These are phyloP conservation scores for Calonectria fujianensis DNA, from an alignment of 2,329 filamentous ascomycete species.

Conservation along the genomic window DNA sequence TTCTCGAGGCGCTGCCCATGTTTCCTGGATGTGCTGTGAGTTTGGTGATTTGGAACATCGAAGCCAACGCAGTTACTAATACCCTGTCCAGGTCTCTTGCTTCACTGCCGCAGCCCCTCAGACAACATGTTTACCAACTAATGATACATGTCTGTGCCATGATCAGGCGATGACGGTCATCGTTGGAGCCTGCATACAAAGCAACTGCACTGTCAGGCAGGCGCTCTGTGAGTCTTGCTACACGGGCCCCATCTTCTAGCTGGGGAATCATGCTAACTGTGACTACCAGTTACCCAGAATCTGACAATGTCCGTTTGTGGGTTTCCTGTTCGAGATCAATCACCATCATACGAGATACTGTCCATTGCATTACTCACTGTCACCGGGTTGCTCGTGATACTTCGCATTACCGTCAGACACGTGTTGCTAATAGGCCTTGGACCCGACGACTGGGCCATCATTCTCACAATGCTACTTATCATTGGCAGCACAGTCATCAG, in stretches of 20 bases:
- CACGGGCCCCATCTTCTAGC: not conserved
- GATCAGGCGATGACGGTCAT: not conserved
- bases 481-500: not conserved
- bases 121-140: not conserved
- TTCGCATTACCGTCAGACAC: not conserved
- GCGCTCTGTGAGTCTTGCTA: not conserved
- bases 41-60: not conserved
- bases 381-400: not conserved
- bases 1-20: not conserved
- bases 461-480: not conserved
- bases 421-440: not conserved
- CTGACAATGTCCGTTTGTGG: not conserved
- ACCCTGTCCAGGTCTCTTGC: not conserved
- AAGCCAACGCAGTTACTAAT: not conserved
- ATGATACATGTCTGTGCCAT: not conserved
- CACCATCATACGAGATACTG: not conserved
- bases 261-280: not conserved
- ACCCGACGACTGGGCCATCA: conserved; percentile 4
- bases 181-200: not conserved
- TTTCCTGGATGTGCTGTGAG: not conserved
- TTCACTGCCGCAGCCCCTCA: not conserved
- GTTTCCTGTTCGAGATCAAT: not conserved
- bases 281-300: not conserved
- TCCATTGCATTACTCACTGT: not conserved
- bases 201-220: not conserved